A percentile compares a stretch with the other conserved stretches of the same genome.
These are phyloP conservation scores for Maudiozyma serrabonitensis DNA, from an alignment of 805 yeast species.

Conservation along the genomic window DNA sequence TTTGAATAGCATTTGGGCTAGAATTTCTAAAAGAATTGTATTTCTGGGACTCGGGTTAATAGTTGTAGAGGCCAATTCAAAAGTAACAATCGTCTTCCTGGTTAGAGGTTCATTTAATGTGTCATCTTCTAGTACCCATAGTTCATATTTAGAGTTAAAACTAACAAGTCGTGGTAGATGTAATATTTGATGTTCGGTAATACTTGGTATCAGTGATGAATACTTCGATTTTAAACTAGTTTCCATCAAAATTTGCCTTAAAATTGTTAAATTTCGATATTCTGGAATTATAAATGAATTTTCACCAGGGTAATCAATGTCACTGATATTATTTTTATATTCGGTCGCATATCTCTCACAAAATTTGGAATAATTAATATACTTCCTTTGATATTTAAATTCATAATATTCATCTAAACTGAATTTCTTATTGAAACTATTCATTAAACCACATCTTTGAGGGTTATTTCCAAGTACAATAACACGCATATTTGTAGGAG, in stretches of 20 bases:
- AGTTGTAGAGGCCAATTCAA: constrained; percentile 34
- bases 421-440: not conserved
- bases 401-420: constrained; percentile 34
- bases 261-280: constrained; percentile 10
- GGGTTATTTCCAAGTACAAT: constrained; percentile 25
- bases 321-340: not conserved
- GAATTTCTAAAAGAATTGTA: constrained; percentile 43
- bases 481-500: constrained; percentile 27
- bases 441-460: not conserved
- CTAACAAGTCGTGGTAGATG: constrained; percentile 32
- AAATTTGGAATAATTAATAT: not conserved
- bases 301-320: constrained; percentile 6
- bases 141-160: constrained; percentile 32
- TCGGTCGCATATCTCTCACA: not conserved
- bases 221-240: constrained; percentile 16
- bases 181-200: constrained; percentile 20
- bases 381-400: constrained; percentile 30
- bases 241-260: constrained; percentile 13
- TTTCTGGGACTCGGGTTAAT: constrained; percentile 29
- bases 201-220: constrained; percentile 28
- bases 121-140: constrained; percentile 42
- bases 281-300: constrained; percentile 12
- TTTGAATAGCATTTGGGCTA: constrained; percentile 39
- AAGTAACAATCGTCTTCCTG: constrained; percentile 33
- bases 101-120: constrained; percentile 13